These are phyloP conservation scores for Vachellia collinsii DNA, from an alignment of 306 rosid species.

Conservation along the genomic window DNA sequence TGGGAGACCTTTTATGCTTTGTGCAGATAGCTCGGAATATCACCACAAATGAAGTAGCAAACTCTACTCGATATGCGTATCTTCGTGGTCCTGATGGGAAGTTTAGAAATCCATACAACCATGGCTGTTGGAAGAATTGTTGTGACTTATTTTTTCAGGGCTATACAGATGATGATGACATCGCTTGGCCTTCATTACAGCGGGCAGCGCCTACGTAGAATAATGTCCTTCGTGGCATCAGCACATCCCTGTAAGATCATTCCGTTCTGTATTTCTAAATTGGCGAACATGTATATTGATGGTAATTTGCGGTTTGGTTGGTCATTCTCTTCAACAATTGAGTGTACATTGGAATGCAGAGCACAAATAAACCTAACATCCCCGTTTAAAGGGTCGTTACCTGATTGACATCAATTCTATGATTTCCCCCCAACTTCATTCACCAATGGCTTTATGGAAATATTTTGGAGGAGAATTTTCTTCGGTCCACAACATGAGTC, in stretches of 20 bases:
- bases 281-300: slow-evolving; percentile 30
- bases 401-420: not conserved
- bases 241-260: slow-evolving; percentile 38
- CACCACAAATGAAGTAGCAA: slow-evolving; percentile 85
- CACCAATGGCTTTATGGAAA: too few species aligned
- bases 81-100: slow-evolving; percentile 85
- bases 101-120: slow-evolving; percentile 82
- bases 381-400: not conserved
- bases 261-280: slow-evolving; percentile 14
- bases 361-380: slow-evolving; percentile 35
- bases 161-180: slow-evolving; percentile 60
- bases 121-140: slow-evolving; percentile 84
- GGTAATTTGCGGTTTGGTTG: slow-evolving; percentile 35
- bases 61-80: slow-evolving; percentile 74
- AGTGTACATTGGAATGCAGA: slow-evolving; percentile 48
- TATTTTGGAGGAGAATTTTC: too few species aligned
- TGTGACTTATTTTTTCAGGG: slow-evolving; percentile 73
- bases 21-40: slow-evolving; percentile 88
- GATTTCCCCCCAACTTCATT: not conserved
- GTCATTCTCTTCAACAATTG: slow-evolving; percentile 37
- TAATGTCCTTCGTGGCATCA: slow-evolving; percentile 17
- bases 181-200: slow-evolving; percentile 84
- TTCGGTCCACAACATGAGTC: too few species aligned
- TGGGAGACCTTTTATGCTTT: slow-evolving; percentile 26
- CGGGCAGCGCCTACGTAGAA: slow-evolving; percentile 56